These are phyloP conservation scores for Aphanocladium album DNA, from an alignment of 2,329 filamentous ascomycete genomes.

Conservation along the genomic window DNA sequence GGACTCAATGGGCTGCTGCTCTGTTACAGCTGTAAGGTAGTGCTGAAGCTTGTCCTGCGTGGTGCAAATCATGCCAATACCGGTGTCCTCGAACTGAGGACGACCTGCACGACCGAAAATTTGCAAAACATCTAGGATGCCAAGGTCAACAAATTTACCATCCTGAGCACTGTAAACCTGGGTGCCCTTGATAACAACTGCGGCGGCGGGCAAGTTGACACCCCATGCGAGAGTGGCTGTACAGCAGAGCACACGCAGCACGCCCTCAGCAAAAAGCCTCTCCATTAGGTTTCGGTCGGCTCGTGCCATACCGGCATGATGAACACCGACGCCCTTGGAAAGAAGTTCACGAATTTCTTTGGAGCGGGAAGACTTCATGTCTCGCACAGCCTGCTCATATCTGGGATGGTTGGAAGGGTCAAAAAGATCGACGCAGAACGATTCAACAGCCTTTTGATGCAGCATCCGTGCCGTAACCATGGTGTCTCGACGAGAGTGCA, in stretches of 20 bases:
- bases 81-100: constrained; percentile 94
- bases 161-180: constrained; percentile 95
- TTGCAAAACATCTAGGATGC: constrained; percentile 93
- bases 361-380: constrained; percentile 81
- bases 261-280: constrained; percentile 79
- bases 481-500: constrained; percentile 94
- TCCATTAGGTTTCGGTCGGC: constrained; percentile 96
- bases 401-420: constrained; percentile 73
- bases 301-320: constrained; percentile 94
- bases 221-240: constrained; percentile 97
- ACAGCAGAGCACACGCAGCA: constrained; percentile 97
- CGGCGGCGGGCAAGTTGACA: constrained; percentile 95
- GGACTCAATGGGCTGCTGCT: constrained; percentile 97
- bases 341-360: constrained; percentile 85
- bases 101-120: constrained; percentile 98
- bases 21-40: constrained; percentile 87
- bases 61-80: constrained; percentile 97
- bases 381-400: constrained; percentile 73
- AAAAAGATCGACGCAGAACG: constrained; percentile 74
- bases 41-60: constrained; percentile 90
- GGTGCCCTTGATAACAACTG: constrained; percentile 96
- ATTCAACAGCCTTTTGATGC: constrained; percentile 78
- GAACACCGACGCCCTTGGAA: constrained; percentile 85
- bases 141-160: constrained; percentile 92
- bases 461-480: constrained; percentile 81